Evolutionary conservation across 371 early-diverging fungal species (phyloP).

Genomic region (Haplosporangium sp.): DNA sequence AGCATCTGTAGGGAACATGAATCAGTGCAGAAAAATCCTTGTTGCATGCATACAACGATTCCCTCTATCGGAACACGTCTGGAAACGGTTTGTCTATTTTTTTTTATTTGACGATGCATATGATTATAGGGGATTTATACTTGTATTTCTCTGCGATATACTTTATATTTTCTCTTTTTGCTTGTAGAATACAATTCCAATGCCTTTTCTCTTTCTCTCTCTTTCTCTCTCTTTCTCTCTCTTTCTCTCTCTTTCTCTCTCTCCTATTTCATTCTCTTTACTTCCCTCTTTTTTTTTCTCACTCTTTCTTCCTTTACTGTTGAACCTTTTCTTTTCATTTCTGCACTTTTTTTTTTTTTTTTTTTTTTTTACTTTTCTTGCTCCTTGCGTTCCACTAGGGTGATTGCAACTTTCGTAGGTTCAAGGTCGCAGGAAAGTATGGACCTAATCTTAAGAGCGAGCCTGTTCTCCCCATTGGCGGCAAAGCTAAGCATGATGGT

Average conservation of each 20-base stretch:
- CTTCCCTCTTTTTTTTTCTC: background rate
- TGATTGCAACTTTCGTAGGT: constrained; percentile 15
- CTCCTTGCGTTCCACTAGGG: constrained; percentile 10
- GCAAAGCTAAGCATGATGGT: constrained; percentile 37
- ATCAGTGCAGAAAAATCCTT: constrained; percentile 25
- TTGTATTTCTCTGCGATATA: background rate
- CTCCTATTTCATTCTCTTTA: too few relatives aligned
- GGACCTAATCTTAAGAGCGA: constrained; percentile 27
- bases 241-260: constrained; percentile 2
- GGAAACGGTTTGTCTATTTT: constrained; percentile 52
- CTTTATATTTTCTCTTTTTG: constrained; percentile 5
- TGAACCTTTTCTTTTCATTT: background rate
- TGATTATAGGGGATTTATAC: background rate
- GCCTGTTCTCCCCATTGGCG: constrained; percentile 30
- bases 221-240: constrained; percentile 1
- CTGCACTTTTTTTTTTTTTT: constrained; percentile 2
- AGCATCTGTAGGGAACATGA: constrained; percentile 18
- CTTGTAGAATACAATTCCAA: constrained; percentile 22
- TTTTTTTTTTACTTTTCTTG: background rate
- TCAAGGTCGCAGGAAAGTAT: constrained; percentile 11
- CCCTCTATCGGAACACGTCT: constrained; percentile 32
- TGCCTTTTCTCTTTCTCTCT: constrained; percentile 1
- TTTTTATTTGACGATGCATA: background rate
- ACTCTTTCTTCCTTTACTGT: constrained; percentile 1
- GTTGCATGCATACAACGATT: constrained; percentile 32